phyloP scores from a whole-genome alignment of 768 basidiomycete species.

The Agrocybe pediades region DNA sequence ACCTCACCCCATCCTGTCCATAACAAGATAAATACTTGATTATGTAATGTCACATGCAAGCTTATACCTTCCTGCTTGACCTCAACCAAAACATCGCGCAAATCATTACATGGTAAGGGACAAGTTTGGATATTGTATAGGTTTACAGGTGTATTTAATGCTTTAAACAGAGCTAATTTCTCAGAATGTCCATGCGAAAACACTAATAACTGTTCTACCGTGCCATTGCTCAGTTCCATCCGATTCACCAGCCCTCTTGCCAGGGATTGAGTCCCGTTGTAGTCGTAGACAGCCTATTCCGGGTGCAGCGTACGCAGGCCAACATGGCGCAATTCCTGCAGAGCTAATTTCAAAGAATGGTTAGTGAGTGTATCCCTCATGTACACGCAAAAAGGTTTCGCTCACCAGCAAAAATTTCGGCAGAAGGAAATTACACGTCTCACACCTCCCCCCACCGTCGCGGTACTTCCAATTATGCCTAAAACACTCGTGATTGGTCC shows the following conservation, averaged over 20 bases:
- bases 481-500: slow-evolving; percentile 56
- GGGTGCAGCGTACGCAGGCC: slow-evolving; percentile 40
- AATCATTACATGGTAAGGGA: too few species aligned
- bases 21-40: slow-evolving; percentile 12
- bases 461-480: slow-evolving; percentile 46
- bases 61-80: too few species aligned
- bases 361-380: background rate
- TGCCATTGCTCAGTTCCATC: too few species aligned
- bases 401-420: slow-evolving; percentile 52
- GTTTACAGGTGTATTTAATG: too few species aligned
- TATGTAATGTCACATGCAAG: slow-evolving; percentile 3
- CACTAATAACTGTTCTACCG: too few species aligned
- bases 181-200: too few species aligned
- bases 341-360: slow-evolving; percentile 26
- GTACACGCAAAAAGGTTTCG: slow-evolving; percentile 1
- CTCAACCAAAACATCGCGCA: too few species aligned
- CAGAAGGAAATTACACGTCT: slow-evolving; percentile 43
- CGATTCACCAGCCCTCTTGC: too few species aligned
- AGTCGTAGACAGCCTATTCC: slow-evolving; percentile 40
- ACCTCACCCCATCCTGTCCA: background rate
- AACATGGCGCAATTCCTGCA: slow-evolving; percentile 36
- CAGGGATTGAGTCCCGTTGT: too few species aligned
- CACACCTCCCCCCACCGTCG: slow-evolving; percentile 44
- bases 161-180: too few species aligned
- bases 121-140: too few species aligned